phyloP scores from a whole-genome alignment of 2,329 filamentous ascomycete species.

The Sporothrix globosa region DNA sequence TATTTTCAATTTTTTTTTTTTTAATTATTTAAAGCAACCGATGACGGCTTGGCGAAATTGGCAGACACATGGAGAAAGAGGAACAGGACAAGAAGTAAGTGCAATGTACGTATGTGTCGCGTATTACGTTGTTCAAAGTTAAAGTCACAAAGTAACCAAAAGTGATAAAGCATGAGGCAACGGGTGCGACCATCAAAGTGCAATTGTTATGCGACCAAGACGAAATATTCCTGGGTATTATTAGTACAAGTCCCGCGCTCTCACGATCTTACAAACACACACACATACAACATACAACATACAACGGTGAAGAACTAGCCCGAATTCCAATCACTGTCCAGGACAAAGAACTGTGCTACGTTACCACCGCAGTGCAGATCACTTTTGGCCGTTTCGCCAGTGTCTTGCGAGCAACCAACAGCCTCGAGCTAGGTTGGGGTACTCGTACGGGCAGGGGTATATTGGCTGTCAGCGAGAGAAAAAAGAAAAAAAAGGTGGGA shows the following conservation, averaged over 20 bases:
- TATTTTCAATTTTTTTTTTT: background rate
- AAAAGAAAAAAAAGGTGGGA: background rate
- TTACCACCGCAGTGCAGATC: constrained; percentile 25
- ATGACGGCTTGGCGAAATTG: background rate
- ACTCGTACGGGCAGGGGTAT: constrained; percentile 17
- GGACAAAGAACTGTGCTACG: constrained; percentile 20
- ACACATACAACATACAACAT: background rate
- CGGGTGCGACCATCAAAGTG: constrained; percentile 16
- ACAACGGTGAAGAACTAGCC: constrained; percentile 1
- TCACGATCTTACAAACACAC: background rate
- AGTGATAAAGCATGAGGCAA: background rate
- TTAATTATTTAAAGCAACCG: background rate
- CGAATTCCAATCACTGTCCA: background rate
- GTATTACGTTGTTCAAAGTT: background rate
- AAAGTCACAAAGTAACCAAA: background rate
- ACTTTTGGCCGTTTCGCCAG: constrained; percentile 25
- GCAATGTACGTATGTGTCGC: no score
- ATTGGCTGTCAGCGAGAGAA: constrained; percentile 2
- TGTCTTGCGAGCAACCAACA: constrained; percentile 25
- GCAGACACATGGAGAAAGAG: background rate
- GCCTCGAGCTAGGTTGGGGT: background rate
- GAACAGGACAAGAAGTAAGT: background rate
- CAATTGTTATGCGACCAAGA: background rate
- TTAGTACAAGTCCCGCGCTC: background rate
- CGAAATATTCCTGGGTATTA: constrained; percentile 7